A percentile compares a stretch with the other conserved stretches of the same genome.
phyloP scores from a whole-genome alignment of 176 grass and related monocot species.

The Aechmea fasciata region DNA sequence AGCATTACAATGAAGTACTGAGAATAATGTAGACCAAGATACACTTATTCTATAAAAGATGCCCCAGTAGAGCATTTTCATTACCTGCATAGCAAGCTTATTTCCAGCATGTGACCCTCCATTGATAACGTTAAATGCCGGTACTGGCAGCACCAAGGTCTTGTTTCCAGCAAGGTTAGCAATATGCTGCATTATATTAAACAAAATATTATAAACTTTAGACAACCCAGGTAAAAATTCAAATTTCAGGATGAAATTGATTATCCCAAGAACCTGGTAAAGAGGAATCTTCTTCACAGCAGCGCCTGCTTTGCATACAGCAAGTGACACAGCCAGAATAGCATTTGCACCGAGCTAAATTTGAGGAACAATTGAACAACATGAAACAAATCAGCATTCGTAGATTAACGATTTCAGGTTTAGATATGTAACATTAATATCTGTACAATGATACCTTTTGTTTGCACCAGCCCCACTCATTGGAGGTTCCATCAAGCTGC shows the following conservation, averaged over 20 bases:
- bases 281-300: conserved; percentile 76
- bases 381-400: not conserved
- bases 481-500: conserved; percentile 83
- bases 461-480: conserved; percentile 94
- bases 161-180: conserved; percentile 86
- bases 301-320: conserved; percentile 80
- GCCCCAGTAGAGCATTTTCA: not conserved
- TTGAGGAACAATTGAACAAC: conserved; percentile 5
- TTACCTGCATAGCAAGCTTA: conserved; percentile 85
- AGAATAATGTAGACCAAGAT: not conserved
- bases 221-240: not conserved
- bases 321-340: conserved; percentile 85
- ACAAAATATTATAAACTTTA: conserved; percentile 10
- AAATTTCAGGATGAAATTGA: too few relatives aligned
- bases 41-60: not conserved
- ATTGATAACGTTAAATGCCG: conserved; percentile 96
- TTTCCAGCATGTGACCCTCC: conserved; percentile 93
- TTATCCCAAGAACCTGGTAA: conserved; percentile 45
- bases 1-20: not conserved
- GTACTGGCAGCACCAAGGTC: conserved; percentile 58
- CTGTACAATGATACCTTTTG: conserved; percentile 45
- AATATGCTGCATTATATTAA: conserved; percentile 45
- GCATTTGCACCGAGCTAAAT: conserved; percentile 83
- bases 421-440: not conserved
- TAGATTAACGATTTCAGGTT: not conserved